Evolutionary conservation across 1,139 yeast genomes (phyloP), one percentile per base, ranked within the genome.

Genomic region (Spathaspora sp.): DNA sequence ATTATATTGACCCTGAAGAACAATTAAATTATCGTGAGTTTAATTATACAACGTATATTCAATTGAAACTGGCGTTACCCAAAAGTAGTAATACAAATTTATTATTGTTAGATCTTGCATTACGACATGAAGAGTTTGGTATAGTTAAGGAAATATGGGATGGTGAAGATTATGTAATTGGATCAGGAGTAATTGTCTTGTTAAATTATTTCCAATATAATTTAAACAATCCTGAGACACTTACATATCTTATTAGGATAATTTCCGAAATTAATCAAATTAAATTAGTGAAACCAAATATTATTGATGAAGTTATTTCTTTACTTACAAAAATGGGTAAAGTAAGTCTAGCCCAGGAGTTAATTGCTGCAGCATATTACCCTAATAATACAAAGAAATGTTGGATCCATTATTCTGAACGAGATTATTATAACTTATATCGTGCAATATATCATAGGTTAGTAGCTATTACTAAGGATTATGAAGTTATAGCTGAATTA

Each of bases 81-180:
- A 26, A 5, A 2, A 23, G 26, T 7, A 20, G n/a, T 8, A 20
- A 33, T 4, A 1, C 24, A 13, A 5, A 33, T 33, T 24, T 47
- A n/a, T 20, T 47, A 2, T 56, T 69, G 18, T 54, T 70, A 15
- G 56, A 59, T 38, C 57, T 56, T 44, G 72, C 72, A 0, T 51
- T 62, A 2, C 51, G 68, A 24, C 70, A 67, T 49, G 50, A 56
- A 23, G 43, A 48, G 23, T 46, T 44, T 36, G 54, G 49, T n/a
- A 45, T 59, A 1, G 44, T 58, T 8, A 16, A 45, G 9, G 61
- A 55, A 33, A 53, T 60, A 9, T 34, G 56, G 20, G 42, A 47
- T 18, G 52, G 52, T 5, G 39, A 51, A 9, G 10, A 33, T 18
- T 6, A 36, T 25, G 41, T 51, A 2, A 48, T 48, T 24, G 49